Evolutionary conservation across 805 yeast species (phyloP), one percentile per base, ranked within the genome.

Genomic region (Ogataea pilisensis): DNA sequence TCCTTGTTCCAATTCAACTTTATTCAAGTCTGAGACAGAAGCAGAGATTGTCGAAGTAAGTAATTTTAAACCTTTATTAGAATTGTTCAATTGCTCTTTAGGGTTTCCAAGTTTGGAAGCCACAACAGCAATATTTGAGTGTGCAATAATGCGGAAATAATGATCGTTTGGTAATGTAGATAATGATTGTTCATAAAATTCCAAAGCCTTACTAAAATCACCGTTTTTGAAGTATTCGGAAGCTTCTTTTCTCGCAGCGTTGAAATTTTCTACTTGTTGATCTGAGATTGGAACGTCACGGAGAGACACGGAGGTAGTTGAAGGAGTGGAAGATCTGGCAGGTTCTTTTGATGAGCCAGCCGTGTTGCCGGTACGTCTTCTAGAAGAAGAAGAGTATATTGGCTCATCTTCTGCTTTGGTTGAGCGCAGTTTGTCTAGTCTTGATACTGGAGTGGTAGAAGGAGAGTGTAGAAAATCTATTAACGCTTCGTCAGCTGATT

Each of bases 121-220:
- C 5, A 85, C 77, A 0, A 82, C 70, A 0, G 93, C 80, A 22
- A 91, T 69, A 59, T 93, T 93, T 0, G 97, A 85, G 37, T 71
- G 70, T 2, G 87, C 75, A 17, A 90, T 68, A 3, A 90, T 73
- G 14, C 82, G 70, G 29, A 81, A 68, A 24, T 80, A 72, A 59
- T 91, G 95, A 8, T 66, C 65, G 1, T 55, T 49, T 0, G 96
- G 95, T 2, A 89, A 65, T 3, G 77, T 54, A 12, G 51, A 43
- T 21, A 72, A 52, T 35, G 78, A 56, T 31, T 73, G 66, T 25
- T 76, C 69, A 57, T 85, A 93, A 39, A 71, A 69, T 22, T 65
- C 72, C 12, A 77, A 66, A 0, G 99, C 90, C 4, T 66, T 56
- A 4, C 78, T 60, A 58, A 83, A 93, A 58, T 93, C 91, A 16